Base-by-base conservation (phyloP, 1,284 basidiomycete genomes). In the Ganoderma resinaceum region DNA sequence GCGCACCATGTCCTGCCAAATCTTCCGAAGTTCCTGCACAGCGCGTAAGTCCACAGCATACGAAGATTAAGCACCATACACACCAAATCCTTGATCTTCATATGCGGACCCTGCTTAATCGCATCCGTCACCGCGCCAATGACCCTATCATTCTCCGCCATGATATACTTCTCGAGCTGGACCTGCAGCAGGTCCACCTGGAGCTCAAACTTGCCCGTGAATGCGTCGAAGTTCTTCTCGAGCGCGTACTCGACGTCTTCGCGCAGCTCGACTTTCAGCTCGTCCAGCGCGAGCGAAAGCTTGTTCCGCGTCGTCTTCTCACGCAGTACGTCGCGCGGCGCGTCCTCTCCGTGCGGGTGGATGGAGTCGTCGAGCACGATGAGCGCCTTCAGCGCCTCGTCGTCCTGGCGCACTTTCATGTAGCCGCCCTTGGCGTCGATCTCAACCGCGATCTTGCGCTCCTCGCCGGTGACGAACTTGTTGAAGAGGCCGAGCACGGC, bases 1-100 rank as follows among this genome's bases (percentile, higher is more conserved):
- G 35, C n/a, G 33, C 12, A 79, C 78, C 77, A 79, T 80, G 1
- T 79, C 76, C 43, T 74, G 73, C 78, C 78, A 79, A 3, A 78
- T 66, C 7, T 61, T 65, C 26, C 72, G 66, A 8, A 75, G 64
- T 9, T 71, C 71, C 74, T 75, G 75, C 70, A 61, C 63, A 12
- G 2, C 68, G 63, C 61, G 68, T 70, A 9, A 73, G 65, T 31
- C 23, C 58, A 62, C 62, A 67, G 1, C 63, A 46, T 4, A 5
- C 9, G 43, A 2, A 23, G 11, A 46, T n/a, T 60, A 61, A 14
- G 67, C 67, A 26, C n/a, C 49, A 53, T 14, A 57, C 75, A 20
- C 52, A 77, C 77, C 3, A 38, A 62, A 38, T 79, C 74, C 35
- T 69, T 66, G 40, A 79, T 75, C n/a, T 72, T 71, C 46, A 75